Evolutionary conservation across 495 filamentous ascomycete species (phyloP), one percentile per base, ranked within the genome.

Genomic region (Penicillium odoratum): DNA sequence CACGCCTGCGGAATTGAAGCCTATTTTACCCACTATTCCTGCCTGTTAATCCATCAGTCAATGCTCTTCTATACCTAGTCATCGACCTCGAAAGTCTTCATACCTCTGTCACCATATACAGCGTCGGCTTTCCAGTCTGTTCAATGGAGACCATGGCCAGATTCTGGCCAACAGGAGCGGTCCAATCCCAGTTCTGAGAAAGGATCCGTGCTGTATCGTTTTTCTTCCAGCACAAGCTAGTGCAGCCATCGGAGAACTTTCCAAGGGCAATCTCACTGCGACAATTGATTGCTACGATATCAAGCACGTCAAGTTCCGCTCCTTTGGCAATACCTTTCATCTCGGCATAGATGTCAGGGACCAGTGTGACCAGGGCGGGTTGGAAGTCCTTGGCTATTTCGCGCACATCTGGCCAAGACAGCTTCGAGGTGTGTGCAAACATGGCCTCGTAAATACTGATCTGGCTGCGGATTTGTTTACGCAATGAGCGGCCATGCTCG

Each of bases 151-250:
- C 69, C 53, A 81, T 74, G 11, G 80, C 78, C 11, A 84, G 67
- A 53, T 88, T 87, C 48, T 77, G 72, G 31, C 78, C 76, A 54
- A 80, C 71, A n/a, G 56, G 54, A 6, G 55, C 48, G 46, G 72
- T 70, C 79, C 82, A 84, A 47, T 89, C 87, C 87, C 87, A 90
- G 48, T 89, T 90, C 74, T 90, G 87, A 4, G 75, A 78, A 16
- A 88, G 68, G 18, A 81, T 77, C 15, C 72, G 71, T 1, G 57
- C 57, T 10, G 68, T 58, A n/a, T 69, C 61, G 29, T 56, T 55
- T 9, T 65, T 77, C 57, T 74, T 73, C 82, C 81, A 87, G 10
- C 73, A 79, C 3, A 89, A 54, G 33, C 79, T 77, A 4, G 87
- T 88, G 56, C 87, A 88, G 25, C 85, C 86, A 57, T 89, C 87